Percentiles rank a stretch among this genome's conserved stretches.
Conservation (phyloP, 2,329 filamentous ascomycete genomes). For the Grosmannia serpens region DNA sequence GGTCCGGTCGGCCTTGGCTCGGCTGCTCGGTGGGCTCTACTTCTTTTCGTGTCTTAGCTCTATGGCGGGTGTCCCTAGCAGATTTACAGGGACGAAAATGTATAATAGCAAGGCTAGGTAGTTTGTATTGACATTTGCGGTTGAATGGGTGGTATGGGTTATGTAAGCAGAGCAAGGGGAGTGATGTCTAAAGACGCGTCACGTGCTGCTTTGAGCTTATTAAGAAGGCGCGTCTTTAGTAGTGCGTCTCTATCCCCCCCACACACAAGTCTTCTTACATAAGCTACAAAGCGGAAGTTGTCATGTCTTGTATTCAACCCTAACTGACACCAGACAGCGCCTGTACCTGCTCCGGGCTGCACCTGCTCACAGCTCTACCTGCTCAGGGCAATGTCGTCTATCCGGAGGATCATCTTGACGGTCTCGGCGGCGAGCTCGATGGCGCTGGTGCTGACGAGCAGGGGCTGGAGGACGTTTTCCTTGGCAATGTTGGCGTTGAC, state of each 20-base stretch:
- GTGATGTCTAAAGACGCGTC: no score
- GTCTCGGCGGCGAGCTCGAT: slow-evolving; percentile 97
- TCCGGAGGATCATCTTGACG: slow-evolving; percentile 80
- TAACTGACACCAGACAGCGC: no score
- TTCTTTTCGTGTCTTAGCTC: neutral
- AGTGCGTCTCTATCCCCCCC: no score
- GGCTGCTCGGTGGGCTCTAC: neutral
- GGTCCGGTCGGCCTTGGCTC: neutral
- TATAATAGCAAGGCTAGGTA: neutral
- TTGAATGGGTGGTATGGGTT: neutral
- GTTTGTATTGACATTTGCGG: neutral
- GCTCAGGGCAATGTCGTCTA: slow-evolving; percentile 55
- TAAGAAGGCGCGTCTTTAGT: no score
- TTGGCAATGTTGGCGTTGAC: slow-evolving; percentile 95
- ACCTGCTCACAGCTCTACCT: slow-evolving; percentile 34
- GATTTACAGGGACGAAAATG: neutral
- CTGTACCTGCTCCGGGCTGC: no score
- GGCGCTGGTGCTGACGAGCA: slow-evolving; percentile 93
- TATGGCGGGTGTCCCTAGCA: neutral
- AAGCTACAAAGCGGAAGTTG: no score
- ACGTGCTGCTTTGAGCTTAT: no score
- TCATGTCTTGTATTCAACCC: no score
- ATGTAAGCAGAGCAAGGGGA: neutral
- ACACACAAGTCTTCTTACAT: no score
- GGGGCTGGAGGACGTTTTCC: slow-evolving; percentile 91